phyloP scores from a whole-genome alignment of 1,284 basidiomycete species.

The Rhodotorula sp. region DNA sequence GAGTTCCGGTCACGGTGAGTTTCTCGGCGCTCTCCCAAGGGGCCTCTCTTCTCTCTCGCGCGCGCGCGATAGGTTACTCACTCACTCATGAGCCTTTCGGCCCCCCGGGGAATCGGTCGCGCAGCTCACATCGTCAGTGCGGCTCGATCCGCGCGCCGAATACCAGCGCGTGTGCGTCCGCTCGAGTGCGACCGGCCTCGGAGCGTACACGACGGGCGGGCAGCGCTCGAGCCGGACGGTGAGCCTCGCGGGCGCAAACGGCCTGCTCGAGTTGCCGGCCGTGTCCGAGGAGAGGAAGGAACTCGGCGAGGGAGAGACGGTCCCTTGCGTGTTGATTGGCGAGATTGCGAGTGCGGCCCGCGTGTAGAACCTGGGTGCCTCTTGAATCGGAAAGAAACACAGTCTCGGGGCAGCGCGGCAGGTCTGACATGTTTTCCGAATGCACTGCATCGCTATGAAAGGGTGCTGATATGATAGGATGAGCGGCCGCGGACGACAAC shows the following conservation, averaged over 20 bases:
- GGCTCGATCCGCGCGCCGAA: constrained; percentile 69
- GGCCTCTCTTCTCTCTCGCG: neutral
- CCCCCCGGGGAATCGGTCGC: neutral
- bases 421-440: no score
- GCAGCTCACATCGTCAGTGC: constrained; percentile 62
- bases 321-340: constrained; percentile 64
- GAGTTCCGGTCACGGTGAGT: constrained; percentile 64
- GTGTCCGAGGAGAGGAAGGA: constrained; percentile 50
- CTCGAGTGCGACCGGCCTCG: constrained; percentile 51
- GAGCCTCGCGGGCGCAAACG: constrained; percentile 73
- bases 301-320: constrained; percentile 58
- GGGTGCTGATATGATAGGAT: neutral
- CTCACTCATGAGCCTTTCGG: constrained; percentile 2
- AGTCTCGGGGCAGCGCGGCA: no score
- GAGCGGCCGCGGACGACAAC: neutral
- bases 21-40: constrained; percentile 13
- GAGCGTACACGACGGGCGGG: constrained; percentile 75
- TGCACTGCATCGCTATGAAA: neutral
- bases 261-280: constrained; percentile 66
- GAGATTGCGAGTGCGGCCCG: constrained; percentile 54
- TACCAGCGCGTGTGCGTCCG: constrained; percentile 73
- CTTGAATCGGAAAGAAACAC: no score
- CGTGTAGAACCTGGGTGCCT: no score
- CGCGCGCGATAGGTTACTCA: no score
- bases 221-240: constrained; percentile 75